Evolutionary conservation across 345 rosid genomes (phyloP).

Genomic region (Rubroshorea leprosula): DNA sequence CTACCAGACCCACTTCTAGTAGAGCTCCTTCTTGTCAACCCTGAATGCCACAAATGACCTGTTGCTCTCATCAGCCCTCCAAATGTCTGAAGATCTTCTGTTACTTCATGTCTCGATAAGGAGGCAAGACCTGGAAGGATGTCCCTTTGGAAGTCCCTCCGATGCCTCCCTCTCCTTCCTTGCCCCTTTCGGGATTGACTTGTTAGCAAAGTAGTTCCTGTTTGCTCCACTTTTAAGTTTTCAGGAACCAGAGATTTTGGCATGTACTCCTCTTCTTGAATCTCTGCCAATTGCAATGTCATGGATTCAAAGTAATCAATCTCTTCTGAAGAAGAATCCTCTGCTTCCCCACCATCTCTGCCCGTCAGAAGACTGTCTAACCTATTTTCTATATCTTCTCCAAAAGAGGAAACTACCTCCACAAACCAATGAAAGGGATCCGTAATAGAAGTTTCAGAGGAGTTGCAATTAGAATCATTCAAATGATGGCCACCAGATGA

Average conservation of each 20-base stretch:
- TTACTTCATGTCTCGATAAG: slow-evolving; percentile 82
- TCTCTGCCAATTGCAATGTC: slow-evolving; percentile 61
- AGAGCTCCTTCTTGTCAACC: slow-evolving; percentile 64
- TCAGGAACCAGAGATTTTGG: slow-evolving; percentile 72
- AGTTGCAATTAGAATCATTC: slow-evolving; percentile 34
- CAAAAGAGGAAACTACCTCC: slow-evolving; percentile 49
- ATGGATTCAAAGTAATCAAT: slow-evolving; percentile 79
- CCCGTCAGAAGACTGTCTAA: slow-evolving; percentile 30
- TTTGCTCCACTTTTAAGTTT: slow-evolving; percentile 44
- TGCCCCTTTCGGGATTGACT: slow-evolving; percentile 65
- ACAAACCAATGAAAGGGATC: slow-evolving; percentile 76
- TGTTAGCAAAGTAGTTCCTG: slow-evolving; percentile 25
- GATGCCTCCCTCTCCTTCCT: slow-evolving; percentile 88
- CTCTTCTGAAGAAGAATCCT: slow-evolving; percentile 40
- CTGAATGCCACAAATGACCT: slow-evolving; percentile 61
- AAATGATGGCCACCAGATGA: slow-evolving; percentile 19
- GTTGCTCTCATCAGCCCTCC: slow-evolving; percentile 84
- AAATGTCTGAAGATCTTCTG: slow-evolving; percentile 86
- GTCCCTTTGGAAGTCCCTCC: slow-evolving; percentile 97
- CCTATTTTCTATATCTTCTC: slow-evolving; percentile 42
- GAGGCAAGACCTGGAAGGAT: slow-evolving; percentile 89
- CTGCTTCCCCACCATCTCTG: slow-evolving; percentile 26
- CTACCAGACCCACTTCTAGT: slow-evolving; percentile 63
- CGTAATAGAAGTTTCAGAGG: slow-evolving; percentile 30
- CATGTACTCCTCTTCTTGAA: slow-evolving; percentile 76